Evolutionary conservation across 192 early-diverging fungal genomes (phyloP).

Genomic region (Coemansia sp.): DNA sequence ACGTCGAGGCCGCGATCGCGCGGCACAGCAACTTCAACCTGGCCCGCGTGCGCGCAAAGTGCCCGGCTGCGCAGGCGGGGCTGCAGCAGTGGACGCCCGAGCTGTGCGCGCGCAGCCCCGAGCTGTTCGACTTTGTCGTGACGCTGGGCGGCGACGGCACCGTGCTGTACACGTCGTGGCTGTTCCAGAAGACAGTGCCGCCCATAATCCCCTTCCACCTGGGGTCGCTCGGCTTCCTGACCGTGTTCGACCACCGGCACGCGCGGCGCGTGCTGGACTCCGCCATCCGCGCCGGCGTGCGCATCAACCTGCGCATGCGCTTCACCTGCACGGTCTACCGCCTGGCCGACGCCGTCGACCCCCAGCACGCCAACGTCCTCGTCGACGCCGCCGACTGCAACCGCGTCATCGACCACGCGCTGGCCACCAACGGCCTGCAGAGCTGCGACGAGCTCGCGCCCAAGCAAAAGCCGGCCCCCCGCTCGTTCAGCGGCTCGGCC

Average conservation of each 20-base stretch:
- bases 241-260: slow-evolving; percentile 77
- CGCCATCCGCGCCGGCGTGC: slow-evolving; percentile 67
- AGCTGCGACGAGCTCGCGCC: slow-evolving; percentile 25
- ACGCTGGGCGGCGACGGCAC: slow-evolving; percentile 98
- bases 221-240: slow-evolving; percentile 94
- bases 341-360: slow-evolving; percentile 41
- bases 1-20: slow-evolving; percentile 67
- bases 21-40: slow-evolving; percentile 61
- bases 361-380: slow-evolving; percentile 44
- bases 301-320: slow-evolving; percentile 88
- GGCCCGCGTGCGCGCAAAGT: slow-evolving; percentile 48
- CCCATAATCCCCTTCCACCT: slow-evolving; percentile 93
- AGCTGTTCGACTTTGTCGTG: slow-evolving; percentile 85
- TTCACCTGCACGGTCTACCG: slow-evolving; percentile 90
- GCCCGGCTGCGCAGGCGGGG: slow-evolving; percentile 49
- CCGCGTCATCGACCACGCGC: slow-evolving; percentile 42
- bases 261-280: slow-evolving; percentile 61
- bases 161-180: slow-evolving; percentile 89
- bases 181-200: slow-evolving; percentile 84
- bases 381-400: slow-evolving; percentile 52
- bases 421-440: slow-evolving; percentile 48
- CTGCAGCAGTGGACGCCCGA: slow-evolving; percentile 77
- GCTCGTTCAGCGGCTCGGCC: not conserved
- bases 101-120: slow-evolving; percentile 65
- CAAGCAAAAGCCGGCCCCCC: not conserved